Evolutionary conservation across 441 rosid genomes (phyloP).

Genomic region (Erodium texanum): DNA sequence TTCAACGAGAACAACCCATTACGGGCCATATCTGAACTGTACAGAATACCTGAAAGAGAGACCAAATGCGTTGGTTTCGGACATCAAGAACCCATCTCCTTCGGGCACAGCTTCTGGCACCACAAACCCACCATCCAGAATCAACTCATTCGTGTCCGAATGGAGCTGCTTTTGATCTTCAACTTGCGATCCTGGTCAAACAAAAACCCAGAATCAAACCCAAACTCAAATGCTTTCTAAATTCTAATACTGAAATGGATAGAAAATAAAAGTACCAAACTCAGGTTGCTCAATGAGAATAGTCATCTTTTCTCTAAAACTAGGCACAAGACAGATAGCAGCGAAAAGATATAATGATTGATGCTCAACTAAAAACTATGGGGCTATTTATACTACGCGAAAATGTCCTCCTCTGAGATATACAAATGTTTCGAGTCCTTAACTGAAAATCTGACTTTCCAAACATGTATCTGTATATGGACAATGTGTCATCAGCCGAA

Average conservation of each 20-base stretch:
- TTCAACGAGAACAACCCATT: neutral
- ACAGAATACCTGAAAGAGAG: neutral
- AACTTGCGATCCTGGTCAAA: neutral
- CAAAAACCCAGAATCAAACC: neutral
- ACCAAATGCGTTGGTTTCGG: neutral
- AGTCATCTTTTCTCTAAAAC: neutral
- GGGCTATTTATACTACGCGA: neutral
- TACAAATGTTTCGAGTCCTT: neutral
- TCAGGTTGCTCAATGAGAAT: constrained; percentile 3
- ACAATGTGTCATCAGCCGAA: neutral
- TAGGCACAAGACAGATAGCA: neutral
- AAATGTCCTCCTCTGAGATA: neutral
- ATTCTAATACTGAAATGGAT: too few relatives aligned
- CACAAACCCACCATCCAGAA: neutral
- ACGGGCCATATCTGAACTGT: neutral
- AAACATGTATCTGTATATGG: neutral
- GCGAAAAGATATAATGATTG: neutral
- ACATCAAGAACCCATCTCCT: neutral
- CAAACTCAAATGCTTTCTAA: neutral
- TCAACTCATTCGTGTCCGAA: neutral
- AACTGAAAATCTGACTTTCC: neutral
- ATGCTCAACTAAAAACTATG: neutral
- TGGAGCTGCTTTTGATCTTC: neutral
- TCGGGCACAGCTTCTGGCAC: neutral
- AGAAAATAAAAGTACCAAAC: neutral